Base-by-base conservation (phyloP, 441 rosid species). In the Lepidium campestre region DNA sequence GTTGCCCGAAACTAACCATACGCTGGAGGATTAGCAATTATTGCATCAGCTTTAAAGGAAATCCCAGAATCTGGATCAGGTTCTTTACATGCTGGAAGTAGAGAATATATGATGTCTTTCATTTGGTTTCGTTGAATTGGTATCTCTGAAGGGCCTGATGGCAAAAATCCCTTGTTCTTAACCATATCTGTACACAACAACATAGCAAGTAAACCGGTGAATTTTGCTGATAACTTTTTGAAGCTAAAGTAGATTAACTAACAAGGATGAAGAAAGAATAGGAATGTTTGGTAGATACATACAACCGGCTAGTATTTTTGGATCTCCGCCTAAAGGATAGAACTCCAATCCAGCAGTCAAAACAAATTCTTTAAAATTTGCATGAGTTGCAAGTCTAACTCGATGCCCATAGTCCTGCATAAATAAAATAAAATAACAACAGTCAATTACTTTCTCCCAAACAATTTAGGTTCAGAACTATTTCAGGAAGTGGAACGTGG, bases 381-480 rank as follows among this genome's bases (percentile, higher is more conserved):
- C 85, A 83, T 94, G 99, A 64, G 96, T 94, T 22, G 99, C 99
- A 70, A 94, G 80, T 79, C 99, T 89, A 77, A 94, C 99, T 42
- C 99, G 89, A 81, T 94, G 99, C 32, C 99, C 99, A 82, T 87
- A 88, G 68, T 94, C 97, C 99, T 94, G 88, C 95, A 82, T 44
- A 56, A 19, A 72, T 52, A 74, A 60, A 58, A 47, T 20, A 15
- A 41, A n/a, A n/a, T n/a, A n/a, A 15, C 44, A 42, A 68, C 48
- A 53, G 27, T 56, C 71, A 8, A 8, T 6, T 37, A 69, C 63
- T 10, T 39, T 12, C 55, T 58, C 20, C 57, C 27, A 14, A 22
- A 41, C 29, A 67, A 37, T 14, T 31, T 39, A 57, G 10, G 37
- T 49, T 25, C 57, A 57, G 10, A 34, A 47, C 23, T 40, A 32